A percentile compares a stretch with the other conserved stretches of the same genome.
These are phyloP conservation scores for Drechslerella coelobrocha DNA, from an alignment of 2,329 filamentous ascomycete genomes.

Conservation along the genomic window DNA sequence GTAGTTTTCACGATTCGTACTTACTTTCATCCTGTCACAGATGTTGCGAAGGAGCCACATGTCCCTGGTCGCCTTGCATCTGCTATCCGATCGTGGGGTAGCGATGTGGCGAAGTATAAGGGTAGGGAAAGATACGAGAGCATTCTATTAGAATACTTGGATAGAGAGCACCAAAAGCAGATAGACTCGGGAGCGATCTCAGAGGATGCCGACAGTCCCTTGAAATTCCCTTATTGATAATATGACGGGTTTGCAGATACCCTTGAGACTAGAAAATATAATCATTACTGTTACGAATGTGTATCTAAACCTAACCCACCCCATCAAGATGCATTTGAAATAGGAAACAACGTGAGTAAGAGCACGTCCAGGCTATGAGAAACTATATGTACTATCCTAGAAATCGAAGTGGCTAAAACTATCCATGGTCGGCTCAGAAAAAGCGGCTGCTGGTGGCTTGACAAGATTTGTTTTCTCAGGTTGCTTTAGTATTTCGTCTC, in stretches of 20 bases:
- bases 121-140: slow-evolving; percentile 76
- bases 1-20: slow-evolving; percentile 77
- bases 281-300: background rate
- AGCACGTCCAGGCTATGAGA: background rate
- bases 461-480: slow-evolving; percentile 58
- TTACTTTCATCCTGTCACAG: slow-evolving; percentile 75
- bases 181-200: slow-evolving; percentile 70
- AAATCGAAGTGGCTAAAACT: slow-evolving; percentile 95
- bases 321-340: background rate
- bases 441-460: slow-evolving; percentile 74
- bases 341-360: background rate
- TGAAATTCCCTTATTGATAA: slow-evolving; percentile 29
- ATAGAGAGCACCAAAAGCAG: slow-evolving; percentile 76
- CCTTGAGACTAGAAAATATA: background rate
- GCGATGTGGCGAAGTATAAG: slow-evolving; percentile 78
- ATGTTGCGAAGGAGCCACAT: slow-evolving; percentile 73
- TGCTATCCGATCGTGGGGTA: slow-evolving; percentile 80
- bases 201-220: slow-evolving; percentile 63
- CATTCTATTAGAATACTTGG: slow-evolving; percentile 77
- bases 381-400: slow-evolving; percentile 58
- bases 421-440: slow-evolving; percentile 89
- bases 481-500: slow-evolving; percentile 55
- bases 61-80: slow-evolving; percentile 80
- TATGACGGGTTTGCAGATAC: too few species aligned
- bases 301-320: background rate